phyloP scores from a whole-genome alignment of 1,284 basidiomycete species.

The Marasmius oreades region DNA sequence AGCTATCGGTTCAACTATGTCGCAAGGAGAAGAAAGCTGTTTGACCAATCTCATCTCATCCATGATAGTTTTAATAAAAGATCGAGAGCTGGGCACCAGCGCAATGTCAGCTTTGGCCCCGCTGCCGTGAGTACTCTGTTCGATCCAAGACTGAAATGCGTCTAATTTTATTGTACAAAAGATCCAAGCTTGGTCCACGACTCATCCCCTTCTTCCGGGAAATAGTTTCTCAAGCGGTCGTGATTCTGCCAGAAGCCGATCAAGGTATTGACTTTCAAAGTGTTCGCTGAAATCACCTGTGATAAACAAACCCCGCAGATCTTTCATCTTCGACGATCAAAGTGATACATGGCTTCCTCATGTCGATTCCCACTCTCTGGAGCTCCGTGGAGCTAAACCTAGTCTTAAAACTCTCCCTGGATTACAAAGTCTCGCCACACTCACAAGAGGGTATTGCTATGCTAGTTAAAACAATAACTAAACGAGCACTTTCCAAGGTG shows the following conservation, averaged over 20 bases:
- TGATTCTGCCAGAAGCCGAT: constrained; percentile 42
- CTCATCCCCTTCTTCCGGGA: constrained; percentile 80
- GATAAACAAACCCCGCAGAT: constrained; percentile 14
- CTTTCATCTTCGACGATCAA: constrained; percentile 37
- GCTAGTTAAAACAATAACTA: constrained; percentile 58
- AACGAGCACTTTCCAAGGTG: constrained; percentile 64
- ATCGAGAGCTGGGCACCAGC: constrained; percentile 31
- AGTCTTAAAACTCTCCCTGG: constrained; percentile 56
- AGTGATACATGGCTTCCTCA: constrained; percentile 55
- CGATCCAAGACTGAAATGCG: constrained; percentile 8
- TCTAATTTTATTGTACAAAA: constrained; percentile 28
- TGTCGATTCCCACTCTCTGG: constrained; percentile 71
- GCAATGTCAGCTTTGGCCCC: constrained; percentile 56
- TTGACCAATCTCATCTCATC: constrained; percentile 58
- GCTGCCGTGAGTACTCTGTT: constrained; percentile 47
- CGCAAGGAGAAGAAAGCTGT: constrained; percentile 62
- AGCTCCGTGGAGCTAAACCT: constrained; percentile 53
- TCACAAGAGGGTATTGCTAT: constrained; percentile 27
- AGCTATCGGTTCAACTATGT: constrained; percentile 53
- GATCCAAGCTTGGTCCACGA: constrained; percentile 78
- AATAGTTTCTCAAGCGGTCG: constrained; percentile 60
- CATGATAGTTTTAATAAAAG: constrained; percentile 46
- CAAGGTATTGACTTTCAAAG: constrained; percentile 24
- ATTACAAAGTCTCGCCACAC: constrained; percentile 29
- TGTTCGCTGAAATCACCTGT: constrained; percentile 4